phyloP scores from a whole-genome alignment of 768 basidiomycete genomes.

The Floccularia luteovirens region DNA sequence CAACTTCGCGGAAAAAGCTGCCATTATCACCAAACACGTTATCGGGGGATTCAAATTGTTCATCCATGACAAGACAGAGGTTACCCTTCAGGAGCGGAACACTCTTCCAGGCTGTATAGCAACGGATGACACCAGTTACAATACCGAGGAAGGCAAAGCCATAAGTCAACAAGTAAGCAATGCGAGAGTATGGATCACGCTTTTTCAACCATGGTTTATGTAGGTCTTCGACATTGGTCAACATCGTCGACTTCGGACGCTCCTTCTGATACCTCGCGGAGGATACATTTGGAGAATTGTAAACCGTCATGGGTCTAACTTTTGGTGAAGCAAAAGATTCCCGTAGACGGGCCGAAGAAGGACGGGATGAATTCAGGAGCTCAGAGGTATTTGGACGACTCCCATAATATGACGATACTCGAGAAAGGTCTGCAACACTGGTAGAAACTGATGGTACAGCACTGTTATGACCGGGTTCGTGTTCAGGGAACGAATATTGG shows the following conservation, averaged over 20 bases:
- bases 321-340: slow-evolving; percentile 56
- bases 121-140: slow-evolving; percentile 40
- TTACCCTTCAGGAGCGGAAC: slow-evolving; percentile 36
- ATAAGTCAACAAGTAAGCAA: slow-evolving; percentile 63
- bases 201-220: slow-evolving; percentile 59
- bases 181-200: slow-evolving; percentile 45
- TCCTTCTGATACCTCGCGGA: slow-evolving; percentile 30
- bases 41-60: slow-evolving; percentile 59
- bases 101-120: slow-evolving; percentile 49
- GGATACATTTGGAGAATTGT: slow-evolving; percentile 37
- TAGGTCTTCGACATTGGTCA: slow-evolving; percentile 21
- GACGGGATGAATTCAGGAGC: slow-evolving; percentile 18
- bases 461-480: slow-evolving; percentile 24
- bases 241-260: slow-evolving; percentile 45
- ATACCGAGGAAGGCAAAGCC: slow-evolving; percentile 50
- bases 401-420: slow-evolving; percentile 26
- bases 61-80: slow-evolving; percentile 67
- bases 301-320: slow-evolving; percentile 46
- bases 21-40: slow-evolving; percentile 54
- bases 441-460: slow-evolving; percentile 28
- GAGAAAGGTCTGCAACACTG: slow-evolving; percentile 35
- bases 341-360: slow-evolving; percentile 33
- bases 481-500: slow-evolving; percentile 25
- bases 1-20: slow-evolving; percentile 72
- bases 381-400: slow-evolving; percentile 27